A percentile compares a stretch with the other conserved stretches of the same genome.
These are phyloP conservation scores for Pythium biforme DNA, from an alignment of 352 stramenopile genomes.

Conservation along the genomic window DNA sequence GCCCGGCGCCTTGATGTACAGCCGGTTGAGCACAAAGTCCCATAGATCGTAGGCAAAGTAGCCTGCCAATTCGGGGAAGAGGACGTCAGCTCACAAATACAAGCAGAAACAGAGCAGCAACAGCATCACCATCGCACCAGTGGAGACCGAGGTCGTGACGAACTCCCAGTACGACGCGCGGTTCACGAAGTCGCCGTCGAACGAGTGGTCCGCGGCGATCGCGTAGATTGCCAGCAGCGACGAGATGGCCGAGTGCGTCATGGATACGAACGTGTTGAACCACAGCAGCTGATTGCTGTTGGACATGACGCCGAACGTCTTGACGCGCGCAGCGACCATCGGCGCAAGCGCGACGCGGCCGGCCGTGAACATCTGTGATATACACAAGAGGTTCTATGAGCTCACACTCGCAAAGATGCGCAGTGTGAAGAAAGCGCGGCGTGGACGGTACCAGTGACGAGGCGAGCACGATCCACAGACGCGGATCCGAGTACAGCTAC, in stretches of 20 bases:
- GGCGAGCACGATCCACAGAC: slow-evolving; percentile 57
- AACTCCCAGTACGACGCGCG: slow-evolving; percentile 35
- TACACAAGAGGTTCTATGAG: no score
- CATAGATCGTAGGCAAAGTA: slow-evolving; percentile 86
- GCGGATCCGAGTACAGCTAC: slow-evolving; percentile 61
- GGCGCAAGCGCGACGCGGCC: slow-evolving; percentile 44
- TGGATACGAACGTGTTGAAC: slow-evolving; percentile 74
- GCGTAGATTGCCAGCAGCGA: slow-evolving; percentile 53
- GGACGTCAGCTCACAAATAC: neutral
- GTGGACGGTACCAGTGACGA: slow-evolving; percentile 60
- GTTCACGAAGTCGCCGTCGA: slow-evolving; percentile 45
- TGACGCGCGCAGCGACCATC: slow-evolving; percentile 37
- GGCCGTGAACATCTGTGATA: slow-evolving; percentile 42
- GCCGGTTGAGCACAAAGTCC: slow-evolving; percentile 68
- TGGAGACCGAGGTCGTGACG: slow-evolving; percentile 64
- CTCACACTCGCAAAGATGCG: no score
- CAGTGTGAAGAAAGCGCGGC: no score
- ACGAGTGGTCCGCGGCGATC: slow-evolving; percentile 50
- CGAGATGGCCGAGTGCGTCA: slow-evolving; percentile 62
- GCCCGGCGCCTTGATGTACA: slow-evolving; percentile 70
- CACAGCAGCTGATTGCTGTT: slow-evolving; percentile 49
- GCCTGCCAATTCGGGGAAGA: slow-evolving; percentile 11
- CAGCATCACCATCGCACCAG: slow-evolving; percentile 29
- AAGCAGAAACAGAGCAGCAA: neutral
- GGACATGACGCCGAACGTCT: slow-evolving; percentile 49